Base-by-base conservation (phyloP, 441 rosid species). In the Populus hybrid region DNA sequence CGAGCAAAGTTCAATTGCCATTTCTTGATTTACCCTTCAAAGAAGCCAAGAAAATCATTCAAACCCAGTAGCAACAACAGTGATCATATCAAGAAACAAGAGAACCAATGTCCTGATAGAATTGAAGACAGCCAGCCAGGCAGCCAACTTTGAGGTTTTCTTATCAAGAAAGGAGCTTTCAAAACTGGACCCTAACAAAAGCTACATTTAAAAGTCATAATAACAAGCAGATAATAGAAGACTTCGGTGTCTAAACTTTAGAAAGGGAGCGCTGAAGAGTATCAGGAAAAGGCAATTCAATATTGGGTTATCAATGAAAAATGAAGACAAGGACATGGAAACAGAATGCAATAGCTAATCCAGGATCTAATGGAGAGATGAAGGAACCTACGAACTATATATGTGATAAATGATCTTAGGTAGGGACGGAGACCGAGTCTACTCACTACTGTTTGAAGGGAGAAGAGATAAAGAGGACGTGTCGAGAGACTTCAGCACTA, bases 1-100 rank as follows among this genome's bases (percentile, higher is more conserved):
- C 0, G 93, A 89, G 71, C 82, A 85, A 23, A 90, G 86, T 78
- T 95, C 96, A n/a, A 92, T 74, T 16, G 94, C 95, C 99, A 95
- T 93, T 73, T 63, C 77, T 76, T 75, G 69, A 30, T 42, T 34
- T 32, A 50, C 67, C 18, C 76, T 77, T 76, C 67, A 11, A 42
- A 20, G 57, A 75, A 69, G n/a, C 50, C 8, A 2, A 66, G 46
- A 30, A 10, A 67, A 69, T 8, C 24, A 28, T 66, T 24, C 72
- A 40, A 74, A 20, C 26, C 8, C n/a, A 21, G 2, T 18, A 42
- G 63, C 21, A 21, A 36, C 11, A 46, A 14, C 18, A 14, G 57
- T 12, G 18, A 46, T 46, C 18, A 46, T 46, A 12, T 46, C 20
- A 46, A 46, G 57, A 46, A 46, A 3, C 5, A 14, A 46, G 16